phyloP scores from a whole-genome alignment of 257 asterid genomes.

The Penstemon newberryi region DNA sequence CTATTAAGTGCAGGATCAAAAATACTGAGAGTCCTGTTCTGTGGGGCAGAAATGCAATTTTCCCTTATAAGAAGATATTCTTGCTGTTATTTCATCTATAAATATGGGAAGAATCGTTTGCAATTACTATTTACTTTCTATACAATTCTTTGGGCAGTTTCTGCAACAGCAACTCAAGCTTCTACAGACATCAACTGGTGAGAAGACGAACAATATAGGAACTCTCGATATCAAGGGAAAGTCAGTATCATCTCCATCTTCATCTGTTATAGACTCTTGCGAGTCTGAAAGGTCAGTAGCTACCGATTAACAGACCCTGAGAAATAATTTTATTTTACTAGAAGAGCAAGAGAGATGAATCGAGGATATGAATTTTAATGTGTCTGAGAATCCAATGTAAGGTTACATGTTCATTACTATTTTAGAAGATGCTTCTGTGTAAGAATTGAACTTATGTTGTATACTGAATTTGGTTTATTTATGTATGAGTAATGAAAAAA shows the following conservation, averaged over 20 bases:
- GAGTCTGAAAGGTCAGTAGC: slow-evolving; percentile 29
- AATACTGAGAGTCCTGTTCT: no score
- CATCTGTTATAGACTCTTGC: slow-evolving; percentile 23
- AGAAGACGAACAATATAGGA: slow-evolving; percentile 25
- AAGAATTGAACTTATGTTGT: background rate
- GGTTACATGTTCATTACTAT: slow-evolving; percentile 19
- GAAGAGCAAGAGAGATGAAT: background rate
- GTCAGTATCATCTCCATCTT: slow-evolving; percentile 32
- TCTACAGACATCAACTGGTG: slow-evolving; percentile 27
- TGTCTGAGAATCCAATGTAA: slow-evolving; percentile 16
- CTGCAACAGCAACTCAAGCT: slow-evolving; percentile 47
- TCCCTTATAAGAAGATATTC: background rate
- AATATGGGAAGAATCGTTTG: background rate
- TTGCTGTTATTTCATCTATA: background rate
- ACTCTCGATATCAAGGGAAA: slow-evolving; percentile 44
- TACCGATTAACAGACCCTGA: slow-evolving; percentile 25
- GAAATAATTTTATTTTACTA: background rate
- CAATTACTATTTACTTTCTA: background rate
- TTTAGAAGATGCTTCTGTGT: background rate
- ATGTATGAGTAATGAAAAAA: background rate
- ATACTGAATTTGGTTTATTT: background rate
- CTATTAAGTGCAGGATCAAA: no score
- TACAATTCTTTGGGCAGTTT: slow-evolving; percentile 32
- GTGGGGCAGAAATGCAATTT: no score
- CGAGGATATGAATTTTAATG: no score